Evolutionary conservation across 495 filamentous ascomycete genomes (phyloP).

Genomic region (Aspergillus ostianus): DNA sequence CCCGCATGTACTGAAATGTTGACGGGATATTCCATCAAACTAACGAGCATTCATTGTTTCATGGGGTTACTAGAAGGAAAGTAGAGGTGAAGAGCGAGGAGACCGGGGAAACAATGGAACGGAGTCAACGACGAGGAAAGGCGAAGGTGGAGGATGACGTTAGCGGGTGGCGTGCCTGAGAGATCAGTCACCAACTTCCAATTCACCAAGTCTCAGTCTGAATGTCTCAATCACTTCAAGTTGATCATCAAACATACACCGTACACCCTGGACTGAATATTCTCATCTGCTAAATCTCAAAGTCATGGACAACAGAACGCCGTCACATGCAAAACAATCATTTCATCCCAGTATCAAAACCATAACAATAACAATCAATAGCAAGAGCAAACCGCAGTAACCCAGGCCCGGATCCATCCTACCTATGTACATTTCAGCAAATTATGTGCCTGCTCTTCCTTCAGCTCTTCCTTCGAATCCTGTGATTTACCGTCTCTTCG

Average conservation of each 20-base stretch:
- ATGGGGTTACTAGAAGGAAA: not conserved
- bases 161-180: not conserved
- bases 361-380: slow-evolving; percentile 3
- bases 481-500: slow-evolving; percentile 50
- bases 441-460: not conserved
- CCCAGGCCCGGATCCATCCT: slow-evolving; percentile 5
- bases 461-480: too few relatives aligned
- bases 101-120: too few relatives aligned
- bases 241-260: too few relatives aligned
- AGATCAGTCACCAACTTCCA: not conserved
- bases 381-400: slow-evolving; percentile 1
- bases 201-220: too few relatives aligned
- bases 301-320: slow-evolving; percentile 9
- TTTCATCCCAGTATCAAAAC: not conserved
- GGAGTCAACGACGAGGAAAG: not conserved
- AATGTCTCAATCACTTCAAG: too few relatives aligned
- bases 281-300: not conserved
- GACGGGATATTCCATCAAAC: not conserved
- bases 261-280: not conserved
- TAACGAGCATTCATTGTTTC: not conserved
- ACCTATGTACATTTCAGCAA: slow-evolving; percentile 20
- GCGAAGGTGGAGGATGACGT: not conserved
- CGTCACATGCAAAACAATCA: slow-evolving; percentile 12
- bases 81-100: too few relatives aligned
- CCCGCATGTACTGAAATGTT: slow-evolving; percentile 10